Evolutionary conservation across 768 basidiomycete genomes (phyloP).

Genomic region (Cystofilobasidium macerans): DNA sequence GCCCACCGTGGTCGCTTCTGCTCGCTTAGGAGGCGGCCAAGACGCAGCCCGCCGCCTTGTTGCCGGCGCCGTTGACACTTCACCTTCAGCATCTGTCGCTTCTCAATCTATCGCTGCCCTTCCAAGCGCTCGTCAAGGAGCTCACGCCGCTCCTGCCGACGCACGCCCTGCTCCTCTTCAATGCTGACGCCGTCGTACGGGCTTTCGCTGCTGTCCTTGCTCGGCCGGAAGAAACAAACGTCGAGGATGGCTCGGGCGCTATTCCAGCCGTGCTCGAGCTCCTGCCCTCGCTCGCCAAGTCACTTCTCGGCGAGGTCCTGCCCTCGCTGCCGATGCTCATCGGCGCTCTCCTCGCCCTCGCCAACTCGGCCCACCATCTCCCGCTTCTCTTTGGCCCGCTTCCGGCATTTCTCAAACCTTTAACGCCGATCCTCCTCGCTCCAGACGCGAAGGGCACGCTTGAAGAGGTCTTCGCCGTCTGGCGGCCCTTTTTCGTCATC

Average conservation of each 20-base stretch:
- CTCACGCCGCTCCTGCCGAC: constrained; percentile 34
- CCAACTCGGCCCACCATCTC: constrained; percentile 24
- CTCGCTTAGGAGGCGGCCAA: not conserved
- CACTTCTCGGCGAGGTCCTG: constrained; percentile 25
- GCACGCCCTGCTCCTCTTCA: constrained; percentile 36
- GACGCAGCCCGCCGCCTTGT: constrained; percentile 14
- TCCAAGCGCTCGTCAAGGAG: constrained; percentile 31
- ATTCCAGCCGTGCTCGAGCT: constrained; percentile 30
- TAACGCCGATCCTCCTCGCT: constrained; percentile 31
- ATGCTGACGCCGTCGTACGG: constrained; percentile 30
- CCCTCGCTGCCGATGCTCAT: constrained; percentile 28
- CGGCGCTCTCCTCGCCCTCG: constrained; percentile 11
- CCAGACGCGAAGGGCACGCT: constrained; percentile 20
- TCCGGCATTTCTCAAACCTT: constrained; percentile 33
- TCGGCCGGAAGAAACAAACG: constrained; percentile 22
- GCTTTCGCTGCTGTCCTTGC: constrained; percentile 32
- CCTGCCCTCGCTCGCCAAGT: constrained; percentile 13
- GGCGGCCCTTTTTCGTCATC: constrained; percentile 32
- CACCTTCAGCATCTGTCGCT: constrained; percentile 35
- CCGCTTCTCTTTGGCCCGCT: constrained; percentile 35
- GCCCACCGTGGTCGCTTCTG: not conserved
- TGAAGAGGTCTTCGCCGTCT: constrained; percentile 29
- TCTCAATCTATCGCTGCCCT: constrained; percentile 36
- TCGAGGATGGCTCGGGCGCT: constrained; percentile 33
- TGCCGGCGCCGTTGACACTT: constrained; percentile 20